phyloP scores from a whole-genome alignment of 495 filamentous ascomycete species.

The Podospora anserina region DNA sequence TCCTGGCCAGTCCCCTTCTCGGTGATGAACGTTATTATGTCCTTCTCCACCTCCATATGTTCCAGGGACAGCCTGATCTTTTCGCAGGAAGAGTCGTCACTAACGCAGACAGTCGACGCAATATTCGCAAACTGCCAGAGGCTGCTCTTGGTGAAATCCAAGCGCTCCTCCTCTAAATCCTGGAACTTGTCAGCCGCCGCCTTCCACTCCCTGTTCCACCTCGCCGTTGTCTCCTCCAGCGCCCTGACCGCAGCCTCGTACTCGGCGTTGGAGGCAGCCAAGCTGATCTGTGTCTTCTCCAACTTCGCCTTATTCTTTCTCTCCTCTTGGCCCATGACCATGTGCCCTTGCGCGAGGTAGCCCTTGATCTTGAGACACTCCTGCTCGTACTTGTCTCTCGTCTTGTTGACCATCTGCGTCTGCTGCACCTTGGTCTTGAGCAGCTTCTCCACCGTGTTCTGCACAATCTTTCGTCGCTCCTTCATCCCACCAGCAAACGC shows the following conservation, averaged over 20 bases:
- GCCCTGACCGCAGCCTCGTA: conserved; percentile 90
- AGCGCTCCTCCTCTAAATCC: conserved; percentile 94
- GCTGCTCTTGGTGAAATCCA: conserved; percentile 96
- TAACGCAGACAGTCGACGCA: conserved; percentile 96
- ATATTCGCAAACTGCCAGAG: conserved; percentile 99
- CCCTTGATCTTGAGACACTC: conserved; percentile 98
- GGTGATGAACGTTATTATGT: conserved; percentile 85
- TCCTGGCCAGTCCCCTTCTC: conserved; percentile 89
- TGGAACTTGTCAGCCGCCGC: conserved; percentile 98
- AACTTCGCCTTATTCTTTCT: conserved; percentile 98
- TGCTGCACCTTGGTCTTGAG: conserved; percentile 91
- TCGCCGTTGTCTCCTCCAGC: conserved; percentile 90
- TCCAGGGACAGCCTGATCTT: conserved; percentile 94
- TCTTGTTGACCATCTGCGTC: conserved; percentile 89
- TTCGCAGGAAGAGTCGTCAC: conserved; percentile 95
- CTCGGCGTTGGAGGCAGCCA: conserved; percentile 84
- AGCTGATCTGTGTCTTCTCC: conserved; percentile 95
- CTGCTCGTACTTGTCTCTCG: conserved; percentile 91
- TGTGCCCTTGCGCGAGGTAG: conserved; percentile 96
- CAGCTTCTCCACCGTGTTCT: conserved; percentile 86
- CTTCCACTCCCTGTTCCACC: conserved; percentile 99
- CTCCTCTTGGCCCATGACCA: conserved; percentile 99
- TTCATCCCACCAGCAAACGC: conserved; percentile 93
- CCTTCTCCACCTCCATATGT: conserved; percentile 93
- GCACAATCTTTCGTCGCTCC: conserved; percentile 93